A percentile compares a stretch with the other conserved stretches of the same genome.
Evolutionary conservation across 73 alveolate genomes (phyloP).

Genomic region (Paramecium octaurelia): DNA sequence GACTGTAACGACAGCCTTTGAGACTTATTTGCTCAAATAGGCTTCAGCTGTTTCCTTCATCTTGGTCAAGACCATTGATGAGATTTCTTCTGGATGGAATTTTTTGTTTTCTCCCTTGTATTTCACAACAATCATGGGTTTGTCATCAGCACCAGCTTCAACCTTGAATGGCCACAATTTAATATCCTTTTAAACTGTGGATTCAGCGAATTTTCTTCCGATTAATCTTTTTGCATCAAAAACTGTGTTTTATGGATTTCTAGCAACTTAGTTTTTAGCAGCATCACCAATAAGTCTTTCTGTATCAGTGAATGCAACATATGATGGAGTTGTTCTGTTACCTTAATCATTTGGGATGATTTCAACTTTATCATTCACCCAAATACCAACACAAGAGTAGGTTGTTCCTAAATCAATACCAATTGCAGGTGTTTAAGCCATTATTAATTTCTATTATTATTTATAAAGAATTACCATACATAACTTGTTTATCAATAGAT

Average conservation of each 20-base stretch:
- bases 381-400: slow-evolving; percentile 86
- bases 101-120: slow-evolving; percentile 72
- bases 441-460: neutral
- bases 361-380: slow-evolving; percentile 77
- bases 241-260: slow-evolving; percentile 81
- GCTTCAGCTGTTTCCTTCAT: slow-evolving; percentile 91
- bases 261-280: slow-evolving; percentile 75
- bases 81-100: slow-evolving; percentile 88
- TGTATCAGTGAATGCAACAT: slow-evolving; percentile 84
- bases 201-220: slow-evolving; percentile 76
- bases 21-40: slow-evolving; percentile 76
- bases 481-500: neutral
- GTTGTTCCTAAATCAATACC: slow-evolving; percentile 90
- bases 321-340: slow-evolving; percentile 87
- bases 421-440: slow-evolving; percentile 57
- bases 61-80: slow-evolving; percentile 82
- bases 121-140: slow-evolving; percentile 78
- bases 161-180: slow-evolving; percentile 85
- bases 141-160: slow-evolving; percentile 82
- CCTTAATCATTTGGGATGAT: slow-evolving; percentile 86
- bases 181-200: slow-evolving; percentile 78
- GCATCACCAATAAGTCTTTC: slow-evolving; percentile 90
- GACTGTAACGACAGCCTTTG: slow-evolving; percentile 87
- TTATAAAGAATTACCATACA: neutral
- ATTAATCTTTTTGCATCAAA: slow-evolving; percentile 82